Evolutionary conservation across 2,329 filamentous ascomycete genomes (phyloP).

Genomic region (Pseudogymnoascus sp.): DNA sequence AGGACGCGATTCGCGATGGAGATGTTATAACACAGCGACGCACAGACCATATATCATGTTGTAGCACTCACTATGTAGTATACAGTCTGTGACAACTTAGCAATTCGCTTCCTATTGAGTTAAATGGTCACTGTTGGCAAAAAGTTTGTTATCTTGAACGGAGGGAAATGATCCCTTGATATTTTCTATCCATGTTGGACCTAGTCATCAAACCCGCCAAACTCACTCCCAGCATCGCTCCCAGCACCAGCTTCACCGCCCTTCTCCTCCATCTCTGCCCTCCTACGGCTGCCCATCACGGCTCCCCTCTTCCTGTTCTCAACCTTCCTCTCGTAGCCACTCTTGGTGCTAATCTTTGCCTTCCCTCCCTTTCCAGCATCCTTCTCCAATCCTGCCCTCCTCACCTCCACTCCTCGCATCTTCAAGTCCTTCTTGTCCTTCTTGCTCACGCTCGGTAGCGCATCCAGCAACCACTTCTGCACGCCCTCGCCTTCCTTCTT

Average conservation of each 20-base stretch:
- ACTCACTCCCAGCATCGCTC: constrained; percentile 27
- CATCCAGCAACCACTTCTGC: constrained; percentile 80
- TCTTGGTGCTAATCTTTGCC: constrained; percentile 71
- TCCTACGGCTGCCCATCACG: constrained; percentile 52
- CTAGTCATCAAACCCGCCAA: constrained; percentile 42
- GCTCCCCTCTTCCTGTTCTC: constrained; percentile 60
- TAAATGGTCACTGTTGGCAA: background rate
- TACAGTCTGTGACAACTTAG: background rate
- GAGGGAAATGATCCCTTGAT: background rate
- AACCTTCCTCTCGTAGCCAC: constrained; percentile 61
- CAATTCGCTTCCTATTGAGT: background rate
- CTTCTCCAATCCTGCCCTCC: constrained; percentile 37
- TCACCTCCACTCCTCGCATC: constrained; percentile 69
- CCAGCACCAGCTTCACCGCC: constrained; percentile 21
- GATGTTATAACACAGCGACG: background rate
- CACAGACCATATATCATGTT: background rate
- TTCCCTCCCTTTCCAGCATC: constrained; percentile 25
- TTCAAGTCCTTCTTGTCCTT: constrained; percentile 76
- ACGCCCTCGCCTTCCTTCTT: constrained; percentile 48
- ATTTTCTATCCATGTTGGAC: background rate
- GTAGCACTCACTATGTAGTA: background rate
- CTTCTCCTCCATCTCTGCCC: constrained; percentile 31
- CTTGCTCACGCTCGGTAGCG: constrained; percentile 76
- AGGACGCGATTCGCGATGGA: background rate
- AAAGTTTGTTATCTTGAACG: background rate